Percentiles rank a stretch among this genome's conserved stretches.
These are phyloP conservation scores for Apiospora sp. DNA, from an alignment of 2,329 filamentous ascomycete genomes.

Conservation along the genomic window DNA sequence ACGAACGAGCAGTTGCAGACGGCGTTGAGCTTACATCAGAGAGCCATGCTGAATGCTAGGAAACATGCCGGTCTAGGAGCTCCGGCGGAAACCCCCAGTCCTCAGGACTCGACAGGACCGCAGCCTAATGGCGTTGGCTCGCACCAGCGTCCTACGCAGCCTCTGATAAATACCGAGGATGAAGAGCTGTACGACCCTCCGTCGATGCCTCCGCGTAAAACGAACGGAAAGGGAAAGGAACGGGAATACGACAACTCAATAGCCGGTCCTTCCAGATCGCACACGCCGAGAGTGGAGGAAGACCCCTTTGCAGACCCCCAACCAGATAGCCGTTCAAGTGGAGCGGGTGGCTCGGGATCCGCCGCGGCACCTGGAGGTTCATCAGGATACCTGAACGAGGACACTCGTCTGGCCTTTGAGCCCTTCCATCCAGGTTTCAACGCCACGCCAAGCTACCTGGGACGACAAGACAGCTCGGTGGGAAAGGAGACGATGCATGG, in stretches of 20 bases:
- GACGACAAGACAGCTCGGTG: conserved; percentile 50
- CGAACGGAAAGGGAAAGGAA: conserved; percentile 44
- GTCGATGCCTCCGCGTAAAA: conserved; percentile 36
- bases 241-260: conserved; percentile 34
- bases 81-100: conserved; percentile 32
- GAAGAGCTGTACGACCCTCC: conserved; percentile 40
- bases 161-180: neutral
- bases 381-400: conserved; percentile 35
- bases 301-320: conserved; percentile 48
- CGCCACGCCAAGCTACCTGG: conserved; percentile 45
- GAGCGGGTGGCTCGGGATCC: conserved; percentile 33
- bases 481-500: conserved; percentile 53
- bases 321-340: conserved; percentile 29
- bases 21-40: conserved; percentile 83
- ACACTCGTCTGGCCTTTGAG: conserved; percentile 42
- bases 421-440: conserved; percentile 47
- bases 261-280: conserved; percentile 41
- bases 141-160: conserved; percentile 24
- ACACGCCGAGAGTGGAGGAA: conserved; percentile 39
- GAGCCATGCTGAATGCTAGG: conserved; percentile 72
- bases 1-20: conserved; percentile 91
- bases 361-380: conserved; percentile 32
- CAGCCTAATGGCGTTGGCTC: conserved; percentile 25
- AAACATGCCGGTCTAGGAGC: conserved; percentile 57
- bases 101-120: conserved; percentile 22